Conservation (phyloP, 129 eudicot genomes). For the Helichrysum umbraculigerum region DNA sequence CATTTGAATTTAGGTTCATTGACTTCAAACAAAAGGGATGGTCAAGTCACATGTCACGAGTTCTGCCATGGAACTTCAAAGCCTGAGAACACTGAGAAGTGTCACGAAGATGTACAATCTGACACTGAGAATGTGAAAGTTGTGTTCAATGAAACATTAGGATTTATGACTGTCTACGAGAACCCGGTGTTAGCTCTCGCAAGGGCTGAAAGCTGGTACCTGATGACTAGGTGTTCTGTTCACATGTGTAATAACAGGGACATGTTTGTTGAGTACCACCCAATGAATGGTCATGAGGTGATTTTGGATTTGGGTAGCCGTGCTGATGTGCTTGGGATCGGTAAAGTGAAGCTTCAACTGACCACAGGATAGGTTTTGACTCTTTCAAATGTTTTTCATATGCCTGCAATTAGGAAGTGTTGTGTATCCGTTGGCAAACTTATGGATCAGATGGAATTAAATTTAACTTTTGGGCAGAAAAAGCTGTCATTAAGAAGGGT, state of each 20-base stretch:
- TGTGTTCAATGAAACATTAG: neutral
- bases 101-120: neutral
- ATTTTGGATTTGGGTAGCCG: neutral
- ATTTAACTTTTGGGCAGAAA: neutral
- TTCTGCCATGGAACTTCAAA: neutral
- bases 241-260: neutral
- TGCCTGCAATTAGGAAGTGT: constrained; percentile 1
- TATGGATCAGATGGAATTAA: neutral
- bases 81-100: neutral
- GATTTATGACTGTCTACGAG: neutral
- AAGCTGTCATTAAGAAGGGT: neutral
- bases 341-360: neutral
- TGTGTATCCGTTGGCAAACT: neutral
- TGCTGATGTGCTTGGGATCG: constrained; percentile 9
- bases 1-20: too few species aligned
- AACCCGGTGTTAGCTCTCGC: neutral
- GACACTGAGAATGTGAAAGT: neutral
- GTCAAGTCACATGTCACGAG: too few species aligned
- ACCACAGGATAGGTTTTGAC: neutral
- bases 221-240: neutral
- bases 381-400: constrained; percentile 10
- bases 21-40: too few species aligned
- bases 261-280: constrained; percentile 10
- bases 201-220: constrained; percentile 4
- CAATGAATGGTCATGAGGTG: constrained; percentile 1